A percentile compares a stretch with the other conserved stretches of the same genome.
Conservation (phyloP, 306 rosid species). For the Vigna angularis region DNA sequence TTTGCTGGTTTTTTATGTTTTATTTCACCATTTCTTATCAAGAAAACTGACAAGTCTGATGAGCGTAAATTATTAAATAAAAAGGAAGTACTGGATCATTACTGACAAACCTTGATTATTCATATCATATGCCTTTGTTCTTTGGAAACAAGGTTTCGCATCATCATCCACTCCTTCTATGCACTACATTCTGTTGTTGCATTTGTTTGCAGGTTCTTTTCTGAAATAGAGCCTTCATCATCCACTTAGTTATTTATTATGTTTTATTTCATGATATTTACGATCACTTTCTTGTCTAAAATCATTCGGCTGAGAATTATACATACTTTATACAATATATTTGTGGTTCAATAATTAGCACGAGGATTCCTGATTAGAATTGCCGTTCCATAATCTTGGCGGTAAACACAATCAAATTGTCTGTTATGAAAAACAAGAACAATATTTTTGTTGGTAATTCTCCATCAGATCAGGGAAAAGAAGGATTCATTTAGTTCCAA, state of each 20-base stretch:
- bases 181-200: not conserved
- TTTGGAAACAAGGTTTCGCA: not conserved
- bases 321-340: not conserved
- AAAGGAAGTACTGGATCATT: not conserved
- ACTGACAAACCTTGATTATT: not conserved
- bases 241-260: not conserved
- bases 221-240: not conserved
- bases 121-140: not conserved
- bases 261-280: not conserved
- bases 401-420: not conserved
- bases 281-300: not conserved
- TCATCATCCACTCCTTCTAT: not conserved
- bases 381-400: not conserved
- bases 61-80: not conserved
- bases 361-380: not conserved
- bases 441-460: not conserved
- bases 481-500: not conserved
- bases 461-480: not conserved
- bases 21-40: not conserved
- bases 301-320: not conserved
- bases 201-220: not conserved
- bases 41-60: not conserved
- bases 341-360: not conserved
- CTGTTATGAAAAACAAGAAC: not conserved
- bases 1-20: not conserved